Evolutionary conservation across 164 flowering plant species (phyloP).

Genomic region (Hamamelis virginiana): DNA sequence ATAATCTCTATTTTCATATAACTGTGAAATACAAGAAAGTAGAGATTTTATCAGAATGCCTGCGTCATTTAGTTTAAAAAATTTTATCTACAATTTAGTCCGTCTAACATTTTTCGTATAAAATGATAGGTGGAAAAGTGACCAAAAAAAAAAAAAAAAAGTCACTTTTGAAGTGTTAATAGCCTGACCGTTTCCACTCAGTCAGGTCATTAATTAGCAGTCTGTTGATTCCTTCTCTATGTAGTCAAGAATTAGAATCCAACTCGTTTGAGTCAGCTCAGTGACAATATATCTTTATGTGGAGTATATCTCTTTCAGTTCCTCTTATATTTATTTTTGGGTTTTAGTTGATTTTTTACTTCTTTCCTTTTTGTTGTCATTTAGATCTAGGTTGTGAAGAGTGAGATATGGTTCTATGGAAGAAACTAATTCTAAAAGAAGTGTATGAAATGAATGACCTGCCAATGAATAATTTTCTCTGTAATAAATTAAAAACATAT

Average conservation of each 20-base stretch:
- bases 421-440: neutral
- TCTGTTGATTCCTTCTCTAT: neutral
- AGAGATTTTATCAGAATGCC: no score
- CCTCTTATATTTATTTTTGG: neutral
- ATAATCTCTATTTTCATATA: no score
- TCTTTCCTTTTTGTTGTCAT: neutral
- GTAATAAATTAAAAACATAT: neutral
- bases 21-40: no score
- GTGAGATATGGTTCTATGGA: neutral
- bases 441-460: neutral
- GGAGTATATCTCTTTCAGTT: neutral
- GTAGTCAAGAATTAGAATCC: neutral
- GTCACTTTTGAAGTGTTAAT: neutral
- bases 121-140: no score
- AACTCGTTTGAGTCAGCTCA: neutral
- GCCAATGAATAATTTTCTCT: neutral
- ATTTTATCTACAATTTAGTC: no score
- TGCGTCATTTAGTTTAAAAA: no score
- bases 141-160: no score
- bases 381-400: neutral
- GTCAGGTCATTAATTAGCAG: neutral
- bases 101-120: no score
- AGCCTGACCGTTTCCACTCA: neutral
- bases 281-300: neutral
- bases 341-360: neutral